Conservation (phyloP, 345 rosid genomes). For the Pugionium dolabratum region DNA sequence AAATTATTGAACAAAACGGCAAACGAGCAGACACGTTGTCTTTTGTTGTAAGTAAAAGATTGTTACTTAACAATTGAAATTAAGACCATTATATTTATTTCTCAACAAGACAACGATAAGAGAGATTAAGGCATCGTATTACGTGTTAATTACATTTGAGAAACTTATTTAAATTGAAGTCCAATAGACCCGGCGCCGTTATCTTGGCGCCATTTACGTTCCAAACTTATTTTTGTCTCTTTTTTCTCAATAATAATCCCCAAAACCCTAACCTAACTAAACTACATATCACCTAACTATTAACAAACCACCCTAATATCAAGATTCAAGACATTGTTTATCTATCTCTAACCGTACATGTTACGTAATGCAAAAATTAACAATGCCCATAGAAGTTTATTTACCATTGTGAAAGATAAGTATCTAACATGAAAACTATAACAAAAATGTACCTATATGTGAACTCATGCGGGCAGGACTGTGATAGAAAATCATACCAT, state of each 20-base stretch:
- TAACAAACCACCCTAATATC: conserved; percentile 15
- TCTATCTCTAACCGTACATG: background rate
- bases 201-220: conserved; percentile 40
- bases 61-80: no score
- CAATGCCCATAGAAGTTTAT: background rate
- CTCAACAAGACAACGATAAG: no score
- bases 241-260: conserved; percentile 30
- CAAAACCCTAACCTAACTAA: conserved; percentile 34
- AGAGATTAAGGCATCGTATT: conserved; percentile 16
- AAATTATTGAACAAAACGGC: no score
- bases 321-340: conserved; percentile 14
- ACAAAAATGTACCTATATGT: background rate
- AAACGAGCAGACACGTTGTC: no score
- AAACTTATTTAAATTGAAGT: background rate
- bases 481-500: conserved; percentile 5
- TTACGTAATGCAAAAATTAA: background rate
- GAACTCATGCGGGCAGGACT: background rate
- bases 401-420: background rate
- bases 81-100: no score
- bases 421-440: background rate
- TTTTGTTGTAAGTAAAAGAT: no score
- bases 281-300: conserved; percentile 24
- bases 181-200: conserved; percentile 32
- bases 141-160: conserved; percentile 22
- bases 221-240: conserved; percentile 20